Evolutionary conservation across 2,329 filamentous ascomycete genomes (phyloP).

Genomic region (Fusarium anguioides): DNA sequence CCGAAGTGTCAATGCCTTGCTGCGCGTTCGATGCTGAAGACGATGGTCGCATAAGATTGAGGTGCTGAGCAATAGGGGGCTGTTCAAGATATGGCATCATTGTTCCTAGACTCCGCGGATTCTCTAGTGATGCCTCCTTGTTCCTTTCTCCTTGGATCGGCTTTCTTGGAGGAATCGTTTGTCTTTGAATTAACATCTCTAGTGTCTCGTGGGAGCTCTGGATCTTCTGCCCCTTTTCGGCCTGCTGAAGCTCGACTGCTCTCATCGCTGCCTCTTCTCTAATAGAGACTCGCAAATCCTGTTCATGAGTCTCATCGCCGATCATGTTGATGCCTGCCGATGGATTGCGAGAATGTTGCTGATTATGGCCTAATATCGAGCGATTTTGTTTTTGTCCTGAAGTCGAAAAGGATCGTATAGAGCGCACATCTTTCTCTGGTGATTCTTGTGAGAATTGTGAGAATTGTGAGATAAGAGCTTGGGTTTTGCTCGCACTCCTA

Average conservation of each 20-base stretch:
- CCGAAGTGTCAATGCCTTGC: not conserved
- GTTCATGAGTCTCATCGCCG: not conserved
- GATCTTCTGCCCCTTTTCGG: not conserved
- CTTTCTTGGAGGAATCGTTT: slow-evolving; percentile 14
- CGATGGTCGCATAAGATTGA: slow-evolving; percentile 50
- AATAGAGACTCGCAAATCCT: slow-evolving; percentile 24
- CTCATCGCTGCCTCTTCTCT: slow-evolving; percentile 34
- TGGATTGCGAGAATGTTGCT: not conserved
- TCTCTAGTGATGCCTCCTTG: slow-evolving; percentile 20
- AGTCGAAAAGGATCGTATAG: slow-evolving; percentile 25
- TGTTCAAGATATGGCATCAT: slow-evolving; percentile 53
- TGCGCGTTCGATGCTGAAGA: slow-evolving; percentile 45
- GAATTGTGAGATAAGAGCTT: slow-evolving; percentile 35
- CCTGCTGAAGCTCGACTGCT: slow-evolving; percentile 27
- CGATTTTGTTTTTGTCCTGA: slow-evolving; percentile 2
- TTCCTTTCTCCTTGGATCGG: slow-evolving; percentile 2
- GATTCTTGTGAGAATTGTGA: slow-evolving; percentile 37
- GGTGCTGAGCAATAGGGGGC: slow-evolving; percentile 54
- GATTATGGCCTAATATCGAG: slow-evolving; percentile 18
- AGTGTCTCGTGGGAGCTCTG: not conserved
- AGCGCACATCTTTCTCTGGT: slow-evolving; percentile 5
- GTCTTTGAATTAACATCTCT: slow-evolving; percentile 5
- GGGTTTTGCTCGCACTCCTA: slow-evolving; percentile 31
- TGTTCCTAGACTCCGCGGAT: slow-evolving; percentile 51
- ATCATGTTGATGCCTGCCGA: not conserved